Base-by-base conservation (phyloP, 345 rosid genomes). In the Kandelia obovata region DNA sequence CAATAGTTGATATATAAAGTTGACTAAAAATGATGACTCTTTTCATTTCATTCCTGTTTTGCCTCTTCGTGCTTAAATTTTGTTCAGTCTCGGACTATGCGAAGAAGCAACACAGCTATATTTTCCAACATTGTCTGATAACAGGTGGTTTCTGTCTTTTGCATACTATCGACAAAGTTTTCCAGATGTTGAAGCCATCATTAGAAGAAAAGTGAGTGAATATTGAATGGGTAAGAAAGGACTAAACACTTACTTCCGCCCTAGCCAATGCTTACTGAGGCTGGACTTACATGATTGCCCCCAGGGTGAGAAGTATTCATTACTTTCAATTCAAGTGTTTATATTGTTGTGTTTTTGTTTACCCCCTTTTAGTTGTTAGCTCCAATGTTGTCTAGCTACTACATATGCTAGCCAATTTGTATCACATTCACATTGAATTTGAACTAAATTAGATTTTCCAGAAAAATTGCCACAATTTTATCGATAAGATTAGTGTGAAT, bases 251-350 rank as follows among this genome's bases (percentile, higher is more conserved):
- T 34, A 92, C 91, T 28, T 72, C 98, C 0, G 72, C 85, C 74
- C 84, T 88, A 67, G 75, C n/a, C n/a, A n/a, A n/a, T n/a, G n/a
- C n/a, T n/a, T n/a, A n/a, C n/a, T n/a, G n/a, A n/a, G n/a, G n/a
- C 68, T 90, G 81, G 70, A 82, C 70, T 92, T 88, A 80, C 98
- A 87, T 58, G 98, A 90, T 64, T 92, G 91, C 15, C 37, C 76
- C 79, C 0, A 71, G 88, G 88, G 96, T 88, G 84, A 20, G 61
- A 35, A 37, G 46, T 10, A 9, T 37, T 1, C 46, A 37, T 9
- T 37, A 37, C 10, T 37, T 37, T 37, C 46, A 37, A 1, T 37
- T 1, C 46, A 39, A 39, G 10, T 39, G 11, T 39, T 21, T 21
- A 21, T 21, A 21, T 21, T 21, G 21, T 21, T 21, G 21, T 21